Evolutionary conservation across 2,329 filamentous ascomycete genomes (phyloP).

Genomic region (Chaetomium olivaceum): DNA sequence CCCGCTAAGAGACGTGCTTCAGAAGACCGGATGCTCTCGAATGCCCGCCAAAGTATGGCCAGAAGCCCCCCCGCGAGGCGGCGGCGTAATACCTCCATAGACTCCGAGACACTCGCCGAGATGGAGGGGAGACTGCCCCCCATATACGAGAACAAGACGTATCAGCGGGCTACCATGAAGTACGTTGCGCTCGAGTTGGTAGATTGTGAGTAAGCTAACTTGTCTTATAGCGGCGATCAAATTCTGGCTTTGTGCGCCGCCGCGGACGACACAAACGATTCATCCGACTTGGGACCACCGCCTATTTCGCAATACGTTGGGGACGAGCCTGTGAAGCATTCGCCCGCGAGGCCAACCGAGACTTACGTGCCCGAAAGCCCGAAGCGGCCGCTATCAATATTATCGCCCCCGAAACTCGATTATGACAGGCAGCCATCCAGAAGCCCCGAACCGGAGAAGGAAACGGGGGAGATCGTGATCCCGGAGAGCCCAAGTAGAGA

Average conservation of each 20-base stretch:
- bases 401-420: slow-evolving; percentile 30
- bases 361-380: slow-evolving; percentile 16
- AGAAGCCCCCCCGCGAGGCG: slow-evolving; percentile 56
- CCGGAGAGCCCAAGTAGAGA: slow-evolving; percentile 7
- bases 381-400: slow-evolving; percentile 4
- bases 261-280: slow-evolving; percentile 54
- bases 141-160: slow-evolving; percentile 69
- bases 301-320: slow-evolving; percentile 61
- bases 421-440: slow-evolving; percentile 25
- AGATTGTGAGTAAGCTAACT: slow-evolving; percentile 35
- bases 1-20: slow-evolving; percentile 51
- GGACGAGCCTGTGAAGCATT: slow-evolving; percentile 54
- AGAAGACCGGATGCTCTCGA: slow-evolving; percentile 45
- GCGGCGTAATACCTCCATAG: slow-evolving; percentile 54
- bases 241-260: slow-evolving; percentile 60
- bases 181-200: slow-evolving; percentile 43
- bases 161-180: slow-evolving; percentile 68
- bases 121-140: slow-evolving; percentile 62
- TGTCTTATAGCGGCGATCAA: slow-evolving; percentile 54
- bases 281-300: slow-evolving; percentile 68
- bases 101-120: slow-evolving; percentile 51
- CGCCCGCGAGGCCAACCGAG: slow-evolving; percentile 41
- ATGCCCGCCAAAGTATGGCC: slow-evolving; percentile 37
- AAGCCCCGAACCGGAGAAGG: slow-evolving; percentile 22
- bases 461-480: slow-evolving; percentile 4